A percentile compares a stretch with the other conserved stretches of the same genome.
phyloP scores from a whole-genome alignment of 2,329 filamentous ascomycete species.

The Aspergillus ochraceoroseus region DNA sequence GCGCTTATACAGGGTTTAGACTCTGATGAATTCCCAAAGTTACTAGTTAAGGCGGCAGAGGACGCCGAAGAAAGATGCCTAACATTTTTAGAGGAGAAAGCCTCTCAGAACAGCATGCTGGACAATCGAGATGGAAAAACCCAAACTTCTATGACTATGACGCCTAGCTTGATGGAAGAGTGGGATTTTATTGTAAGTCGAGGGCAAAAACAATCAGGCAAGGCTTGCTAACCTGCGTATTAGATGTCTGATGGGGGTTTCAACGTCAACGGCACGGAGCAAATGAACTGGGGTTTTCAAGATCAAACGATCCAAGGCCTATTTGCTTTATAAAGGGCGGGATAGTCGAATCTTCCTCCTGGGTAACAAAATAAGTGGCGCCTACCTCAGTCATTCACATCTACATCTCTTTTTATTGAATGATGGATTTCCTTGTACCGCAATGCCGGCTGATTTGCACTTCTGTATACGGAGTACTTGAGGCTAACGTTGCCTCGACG shows the following conservation, averaged over 20 bases:
- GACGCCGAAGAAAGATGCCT: slow-evolving; percentile 28
- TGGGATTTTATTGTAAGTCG: slow-evolving; percentile 45
- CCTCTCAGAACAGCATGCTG: slow-evolving; percentile 12
- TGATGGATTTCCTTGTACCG: no score
- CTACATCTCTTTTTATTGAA: no score
- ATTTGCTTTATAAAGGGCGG: no score
- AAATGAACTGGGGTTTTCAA: slow-evolving; percentile 20
- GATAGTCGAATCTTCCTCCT: no score
- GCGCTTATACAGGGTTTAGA: slow-evolving; percentile 37
- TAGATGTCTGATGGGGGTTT: slow-evolving; percentile 32
- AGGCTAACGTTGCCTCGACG: no score
- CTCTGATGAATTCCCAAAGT: slow-evolving; percentile 32
- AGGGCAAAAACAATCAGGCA: background rate
- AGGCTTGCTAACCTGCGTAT: background rate
- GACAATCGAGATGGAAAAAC: slow-evolving; percentile 11
- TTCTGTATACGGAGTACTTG: no score
- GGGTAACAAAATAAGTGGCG: no score
- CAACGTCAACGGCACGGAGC: slow-evolving; percentile 21
- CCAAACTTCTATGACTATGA: slow-evolving; percentile 24
- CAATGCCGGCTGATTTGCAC: no score
- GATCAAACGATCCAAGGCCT: background rate
- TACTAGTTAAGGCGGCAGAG: slow-evolving; percentile 40
- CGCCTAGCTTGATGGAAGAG: slow-evolving; percentile 32
- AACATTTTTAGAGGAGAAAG: slow-evolving; percentile 24
- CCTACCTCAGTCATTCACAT: no score